A percentile compares a stretch with the other conserved stretches of the same genome.
Conservation (phyloP, 148 eudicot species). For the Vaccinium macrocarpon region DNA sequence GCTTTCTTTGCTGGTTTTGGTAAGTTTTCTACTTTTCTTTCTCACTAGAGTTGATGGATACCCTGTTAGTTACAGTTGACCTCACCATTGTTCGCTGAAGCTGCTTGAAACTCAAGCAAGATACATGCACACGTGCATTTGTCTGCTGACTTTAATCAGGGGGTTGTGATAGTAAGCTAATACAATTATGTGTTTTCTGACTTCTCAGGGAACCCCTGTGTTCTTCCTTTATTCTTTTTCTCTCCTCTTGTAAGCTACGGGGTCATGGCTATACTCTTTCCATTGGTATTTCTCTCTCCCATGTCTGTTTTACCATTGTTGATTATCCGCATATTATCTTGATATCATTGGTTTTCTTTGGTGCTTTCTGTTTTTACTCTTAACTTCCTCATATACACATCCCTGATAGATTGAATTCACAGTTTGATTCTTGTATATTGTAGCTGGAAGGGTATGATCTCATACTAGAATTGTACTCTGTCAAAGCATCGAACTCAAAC, state of each 20-base stretch:
- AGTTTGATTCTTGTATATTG: background rate
- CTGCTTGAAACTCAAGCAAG: background rate
- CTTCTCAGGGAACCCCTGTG: constrained; percentile 86
- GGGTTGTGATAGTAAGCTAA: constrained; percentile 4
- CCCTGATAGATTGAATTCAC: background rate
- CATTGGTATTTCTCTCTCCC: constrained; percentile 55
- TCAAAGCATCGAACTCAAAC: too few species aligned
- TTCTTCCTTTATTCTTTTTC: constrained; percentile 70
- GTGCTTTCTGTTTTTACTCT: background rate
- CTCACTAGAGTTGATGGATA: background rate
- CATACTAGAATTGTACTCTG: background rate
- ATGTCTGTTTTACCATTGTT: background rate
- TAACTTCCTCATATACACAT: background rate
- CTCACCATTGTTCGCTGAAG: background rate
- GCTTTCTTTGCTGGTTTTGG: constrained; percentile 99
- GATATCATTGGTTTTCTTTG: background rate
- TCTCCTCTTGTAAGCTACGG: constrained; percentile 90
- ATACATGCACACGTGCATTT: background rate
- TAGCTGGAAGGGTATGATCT: background rate
- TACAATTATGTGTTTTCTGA: constrained; percentile 4
- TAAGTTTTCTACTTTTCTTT: constrained; percentile 27
- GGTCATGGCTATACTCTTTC: constrained; percentile 85
- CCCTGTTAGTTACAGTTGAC: background rate
- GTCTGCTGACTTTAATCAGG: background rate
- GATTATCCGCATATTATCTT: background rate